These are phyloP conservation scores for Trichoderma brevicompactum DNA, from an alignment of 2,329 filamentous ascomycete species.

Conservation along the genomic window DNA sequence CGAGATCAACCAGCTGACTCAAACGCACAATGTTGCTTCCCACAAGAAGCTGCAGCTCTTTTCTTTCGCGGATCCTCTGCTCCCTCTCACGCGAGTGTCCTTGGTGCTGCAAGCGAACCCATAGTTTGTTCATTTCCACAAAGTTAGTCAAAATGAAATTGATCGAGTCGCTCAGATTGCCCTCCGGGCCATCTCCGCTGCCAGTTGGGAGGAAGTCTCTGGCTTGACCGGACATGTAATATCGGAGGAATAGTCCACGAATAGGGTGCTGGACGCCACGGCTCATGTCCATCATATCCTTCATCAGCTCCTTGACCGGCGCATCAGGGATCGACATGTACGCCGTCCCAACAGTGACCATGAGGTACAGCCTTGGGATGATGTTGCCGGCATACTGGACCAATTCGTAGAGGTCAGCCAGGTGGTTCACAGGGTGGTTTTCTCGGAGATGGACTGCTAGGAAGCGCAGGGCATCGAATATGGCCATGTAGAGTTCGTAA, in stretches of 20 bases:
- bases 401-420: slow-evolving; percentile 96
- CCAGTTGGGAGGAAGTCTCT: slow-evolving; percentile 84
- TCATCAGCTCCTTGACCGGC: slow-evolving; percentile 99
- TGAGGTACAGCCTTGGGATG: slow-evolving; percentile 91
- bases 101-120: slow-evolving; percentile 96
- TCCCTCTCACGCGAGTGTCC: slow-evolving; percentile 95
- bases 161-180: slow-evolving; percentile 95
- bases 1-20: slow-evolving; percentile 93
- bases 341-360: slow-evolving; percentile 98
- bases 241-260: slow-evolving; percentile 90
- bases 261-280: slow-evolving; percentile 96
- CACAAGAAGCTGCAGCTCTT: slow-evolving; percentile 92
- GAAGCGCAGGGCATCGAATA: slow-evolving; percentile 96
- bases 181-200: slow-evolving; percentile 86
- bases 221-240: slow-evolving; percentile 94
- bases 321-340: slow-evolving; percentile 99
- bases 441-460: slow-evolving; percentile 95
- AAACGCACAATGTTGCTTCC: slow-evolving; percentile 95
- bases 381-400: slow-evolving; percentile 99
- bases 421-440: slow-evolving; percentile 95
- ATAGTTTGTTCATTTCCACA: slow-evolving; percentile 99
- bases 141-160: slow-evolving; percentile 98
- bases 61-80: slow-evolving; percentile 88
- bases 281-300: slow-evolving; percentile 99
- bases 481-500: slow-evolving; percentile 99